A percentile compares a stretch with the other conserved stretches of the same genome.
Evolutionary conservation across 2,329 filamentous ascomycete genomes (phyloP).

Genomic region (Colletotrichum brevisporum): DNA sequence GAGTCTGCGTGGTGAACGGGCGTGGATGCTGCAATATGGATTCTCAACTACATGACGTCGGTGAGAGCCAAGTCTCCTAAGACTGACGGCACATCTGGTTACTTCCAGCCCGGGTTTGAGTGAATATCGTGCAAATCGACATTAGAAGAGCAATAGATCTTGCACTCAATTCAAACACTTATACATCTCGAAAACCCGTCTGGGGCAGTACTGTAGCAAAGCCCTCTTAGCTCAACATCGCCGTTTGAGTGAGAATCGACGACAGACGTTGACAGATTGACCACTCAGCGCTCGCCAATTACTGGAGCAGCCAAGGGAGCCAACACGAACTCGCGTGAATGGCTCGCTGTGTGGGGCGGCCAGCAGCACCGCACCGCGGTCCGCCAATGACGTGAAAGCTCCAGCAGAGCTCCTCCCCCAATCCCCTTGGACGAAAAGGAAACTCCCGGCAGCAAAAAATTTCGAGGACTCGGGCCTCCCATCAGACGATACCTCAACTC

Average conservation of each 20-base stretch:
- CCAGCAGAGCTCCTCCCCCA: constrained; percentile 30
- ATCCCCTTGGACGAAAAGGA: constrained; percentile 32
- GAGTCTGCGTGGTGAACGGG: too few species aligned
- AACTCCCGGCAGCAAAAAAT: constrained; percentile 40
- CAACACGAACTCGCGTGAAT: constrained; percentile 31
- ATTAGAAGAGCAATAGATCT: too few species aligned
- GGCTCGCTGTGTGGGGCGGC: constrained; percentile 20
- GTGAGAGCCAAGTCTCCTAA: too few species aligned
- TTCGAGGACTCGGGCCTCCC: constrained; percentile 26
- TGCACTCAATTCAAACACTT: background rate
- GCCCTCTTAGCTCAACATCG: too few species aligned
- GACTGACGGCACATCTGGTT: too few species aligned
- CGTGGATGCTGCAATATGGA: too few species aligned
- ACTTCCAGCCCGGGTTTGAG: too few species aligned
- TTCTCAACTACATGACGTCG: too few species aligned
- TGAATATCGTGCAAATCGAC: too few species aligned
- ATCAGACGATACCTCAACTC: constrained; percentile 35
- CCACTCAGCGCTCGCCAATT: constrained; percentile 33
- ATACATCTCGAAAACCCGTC: too few species aligned
- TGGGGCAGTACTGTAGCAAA: too few species aligned
- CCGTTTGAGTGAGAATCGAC: too few species aligned
- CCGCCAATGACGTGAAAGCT: constrained; percentile 36
- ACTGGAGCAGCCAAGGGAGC: constrained; percentile 13
- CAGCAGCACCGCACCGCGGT: constrained; percentile 19
- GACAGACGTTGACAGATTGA: background rate